A percentile compares a stretch with the other conserved stretches of the same genome.
Evolutionary conservation across 2,329 filamentous ascomycete species (phyloP).

Genomic region (Claviceps arundinis): DNA sequence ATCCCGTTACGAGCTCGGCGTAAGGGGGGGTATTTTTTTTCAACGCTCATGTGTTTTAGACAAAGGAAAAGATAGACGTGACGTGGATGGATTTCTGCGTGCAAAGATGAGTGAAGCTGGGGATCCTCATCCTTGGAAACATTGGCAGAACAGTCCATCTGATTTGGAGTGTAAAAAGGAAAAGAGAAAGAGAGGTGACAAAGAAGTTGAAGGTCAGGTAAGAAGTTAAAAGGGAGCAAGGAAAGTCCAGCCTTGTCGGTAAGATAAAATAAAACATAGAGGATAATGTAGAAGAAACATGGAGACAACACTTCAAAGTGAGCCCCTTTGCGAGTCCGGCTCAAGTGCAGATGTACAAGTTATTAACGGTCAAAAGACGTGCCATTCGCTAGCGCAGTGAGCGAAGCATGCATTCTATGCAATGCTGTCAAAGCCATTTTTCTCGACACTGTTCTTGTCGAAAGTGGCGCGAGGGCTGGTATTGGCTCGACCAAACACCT

Average conservation of each 20-base stretch:
- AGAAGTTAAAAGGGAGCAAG: neutral
- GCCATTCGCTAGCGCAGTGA: neutral
- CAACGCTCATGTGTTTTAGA: neutral
- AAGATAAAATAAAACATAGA: neutral
- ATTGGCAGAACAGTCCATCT: neutral
- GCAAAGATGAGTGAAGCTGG: neutral
- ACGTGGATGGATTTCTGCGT: neutral
- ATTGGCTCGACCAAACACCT: conserved; percentile 42
- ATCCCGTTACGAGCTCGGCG: neutral
- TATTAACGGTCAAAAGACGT: neutral
- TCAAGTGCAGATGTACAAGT: neutral
- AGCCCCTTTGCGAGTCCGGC: too few species aligned
- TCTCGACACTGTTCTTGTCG: conserved; percentile 37
- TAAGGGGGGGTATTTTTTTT: conserved; percentile 4
- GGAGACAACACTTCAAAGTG: neutral
- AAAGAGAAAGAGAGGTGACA: neutral
- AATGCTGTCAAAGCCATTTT: conserved; percentile 27
- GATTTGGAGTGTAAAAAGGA: neutral
- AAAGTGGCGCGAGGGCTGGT: conserved; percentile 39
- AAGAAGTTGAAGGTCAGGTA: neutral
- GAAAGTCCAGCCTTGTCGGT: conserved; percentile 1
- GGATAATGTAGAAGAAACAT: neutral
- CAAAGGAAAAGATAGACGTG: conserved; percentile 4
- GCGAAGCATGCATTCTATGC: conserved; percentile 4
- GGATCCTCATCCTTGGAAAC: neutral